Evolutionary conservation across 495 filamentous ascomycete species (phyloP), one percentile per base, ranked within the genome.

Genomic region (Penicillium parvum): DNA sequence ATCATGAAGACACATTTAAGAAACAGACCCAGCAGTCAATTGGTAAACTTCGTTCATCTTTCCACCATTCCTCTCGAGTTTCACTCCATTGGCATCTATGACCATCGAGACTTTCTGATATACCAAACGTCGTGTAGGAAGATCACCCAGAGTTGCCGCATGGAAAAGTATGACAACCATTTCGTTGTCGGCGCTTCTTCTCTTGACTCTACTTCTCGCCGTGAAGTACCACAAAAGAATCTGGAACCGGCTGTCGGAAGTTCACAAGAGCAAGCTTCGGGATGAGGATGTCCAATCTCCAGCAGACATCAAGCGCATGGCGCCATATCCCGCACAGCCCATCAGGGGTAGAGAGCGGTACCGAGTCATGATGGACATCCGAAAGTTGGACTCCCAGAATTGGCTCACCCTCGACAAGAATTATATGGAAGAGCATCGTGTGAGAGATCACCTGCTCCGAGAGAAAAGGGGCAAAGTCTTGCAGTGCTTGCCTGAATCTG

Each of bases 321-420:
- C 63, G 18, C 67, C 69, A 5, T 72, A 71, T 47, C 69, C 69
- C 27, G 63, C 66, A 17, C 63, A 68, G 36, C 68, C 70, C 20
- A 73, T 73, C 50, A 62, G 56, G 32, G 70, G 68, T n/a, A 50
- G 65, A 35, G 64, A 66, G 23, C 53, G 65, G 47, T 74, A 72
- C 43, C 59, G 67, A 18, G 65, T 77, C 39, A 72, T 73, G 50
- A 78, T 79, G 76, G 76, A 78, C 26, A 63, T 81, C 14, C 68
- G 68, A 42, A 73, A 67, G 45, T 55, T 79, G 20, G 74, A 77
- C 29, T 43, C 52, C 12, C 53, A 61, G 29, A 76, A 77, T 32
- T 81, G 76, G 77, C 63, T 81, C 21, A 75, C 70, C 1, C 46
- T 79, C 23, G 76, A 79, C 52, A 64, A 72, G 30, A 65, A 68